These are phyloP conservation scores for Orbilia quercus DNA, from an alignment of 2,329 filamentous ascomycete species.

Conservation along the genomic window DNA sequence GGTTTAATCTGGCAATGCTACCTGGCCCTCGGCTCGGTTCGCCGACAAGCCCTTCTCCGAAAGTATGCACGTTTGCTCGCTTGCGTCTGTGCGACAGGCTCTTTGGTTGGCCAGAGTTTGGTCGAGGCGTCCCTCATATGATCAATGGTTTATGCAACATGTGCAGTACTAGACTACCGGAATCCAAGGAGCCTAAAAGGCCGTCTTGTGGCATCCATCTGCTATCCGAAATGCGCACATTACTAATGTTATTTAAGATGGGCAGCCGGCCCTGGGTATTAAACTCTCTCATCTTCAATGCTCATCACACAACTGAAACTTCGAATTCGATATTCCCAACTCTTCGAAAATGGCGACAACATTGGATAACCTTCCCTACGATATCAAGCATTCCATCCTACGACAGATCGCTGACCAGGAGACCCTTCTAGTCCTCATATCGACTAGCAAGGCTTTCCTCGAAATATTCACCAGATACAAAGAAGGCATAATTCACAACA, in stretches of 20 bases:
- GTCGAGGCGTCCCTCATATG: too few relatives aligned
- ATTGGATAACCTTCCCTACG: constrained; percentile 33
- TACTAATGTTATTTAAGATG: background rate
- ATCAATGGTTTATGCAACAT: too few relatives aligned
- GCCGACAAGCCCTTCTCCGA: too few relatives aligned
- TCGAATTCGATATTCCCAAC: background rate
- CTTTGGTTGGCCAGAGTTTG: too few relatives aligned
- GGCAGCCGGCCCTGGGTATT: background rate
- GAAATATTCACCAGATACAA: constrained; percentile 28
- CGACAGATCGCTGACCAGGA: constrained; percentile 22
- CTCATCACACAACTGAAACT: too few relatives aligned
- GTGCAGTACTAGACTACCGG: too few relatives aligned
- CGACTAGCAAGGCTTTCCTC: constrained; percentile 19
- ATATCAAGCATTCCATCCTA: constrained; percentile 40
- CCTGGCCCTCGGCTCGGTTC: too few relatives aligned
- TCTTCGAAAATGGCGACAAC: constrained; percentile 28
- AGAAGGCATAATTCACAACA: constrained; percentile 25
- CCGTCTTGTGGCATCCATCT: too few relatives aligned
- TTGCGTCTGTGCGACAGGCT: too few relatives aligned
- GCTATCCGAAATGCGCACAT: constrained; percentile 4
- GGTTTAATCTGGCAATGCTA: too few relatives aligned
- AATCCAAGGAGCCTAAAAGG: too few relatives aligned
- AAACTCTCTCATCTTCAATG: background rate
- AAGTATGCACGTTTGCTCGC: too few relatives aligned
- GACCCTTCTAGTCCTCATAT: constrained; percentile 14